These are phyloP conservation scores for Leucoagaricus sp. DNA, from an alignment of 1,284 basidiomycete species.

Conservation along the genomic window DNA sequence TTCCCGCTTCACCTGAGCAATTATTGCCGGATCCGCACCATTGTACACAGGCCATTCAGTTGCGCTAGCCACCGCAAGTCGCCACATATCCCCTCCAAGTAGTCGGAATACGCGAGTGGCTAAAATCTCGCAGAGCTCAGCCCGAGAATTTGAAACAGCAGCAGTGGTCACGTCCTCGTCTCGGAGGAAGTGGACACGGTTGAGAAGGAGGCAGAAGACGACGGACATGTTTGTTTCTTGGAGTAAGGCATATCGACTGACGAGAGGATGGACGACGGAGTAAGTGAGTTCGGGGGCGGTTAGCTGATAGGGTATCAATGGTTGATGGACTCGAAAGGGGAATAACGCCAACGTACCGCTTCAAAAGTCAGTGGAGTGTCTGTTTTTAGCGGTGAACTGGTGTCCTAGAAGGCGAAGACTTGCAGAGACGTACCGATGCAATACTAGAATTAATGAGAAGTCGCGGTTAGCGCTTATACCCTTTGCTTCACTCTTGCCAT, in stretches of 20 bases:
- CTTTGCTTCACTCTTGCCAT: background rate
- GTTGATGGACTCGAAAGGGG: background rate
- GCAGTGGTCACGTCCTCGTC: constrained; percentile 68
- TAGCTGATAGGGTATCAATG: constrained; percentile 45
- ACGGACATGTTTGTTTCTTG: constrained; percentile 72
- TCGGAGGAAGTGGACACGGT: constrained; percentile 83
- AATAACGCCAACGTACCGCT: constrained; percentile 47
- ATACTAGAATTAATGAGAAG: constrained; percentile 39
- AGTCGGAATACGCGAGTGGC: constrained; percentile 82
- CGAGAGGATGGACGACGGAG: constrained; percentile 75
- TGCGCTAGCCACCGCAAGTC: constrained; percentile 79
- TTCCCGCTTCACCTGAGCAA: constrained; percentile 68
- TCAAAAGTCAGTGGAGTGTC: constrained; percentile 80
- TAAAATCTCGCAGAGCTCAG: constrained; percentile 86
- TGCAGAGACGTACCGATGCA: constrained; percentile 53
- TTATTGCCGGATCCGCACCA: constrained; percentile 69
- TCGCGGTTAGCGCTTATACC: background rate
- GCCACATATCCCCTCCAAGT: constrained; percentile 75
- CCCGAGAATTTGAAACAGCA: constrained; percentile 75
- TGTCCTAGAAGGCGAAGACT: background rate
- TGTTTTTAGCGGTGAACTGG: constrained; percentile 28
- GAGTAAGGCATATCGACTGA: constrained; percentile 70
- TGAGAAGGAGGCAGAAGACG: constrained; percentile 89
- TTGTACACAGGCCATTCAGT: constrained; percentile 88
- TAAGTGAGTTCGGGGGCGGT: constrained; percentile 85